Evolutionary conservation across 148 eudicot genomes (phyloP), one percentile per base, ranked within the genome.

Genomic region (Oxyria digyna): DNA sequence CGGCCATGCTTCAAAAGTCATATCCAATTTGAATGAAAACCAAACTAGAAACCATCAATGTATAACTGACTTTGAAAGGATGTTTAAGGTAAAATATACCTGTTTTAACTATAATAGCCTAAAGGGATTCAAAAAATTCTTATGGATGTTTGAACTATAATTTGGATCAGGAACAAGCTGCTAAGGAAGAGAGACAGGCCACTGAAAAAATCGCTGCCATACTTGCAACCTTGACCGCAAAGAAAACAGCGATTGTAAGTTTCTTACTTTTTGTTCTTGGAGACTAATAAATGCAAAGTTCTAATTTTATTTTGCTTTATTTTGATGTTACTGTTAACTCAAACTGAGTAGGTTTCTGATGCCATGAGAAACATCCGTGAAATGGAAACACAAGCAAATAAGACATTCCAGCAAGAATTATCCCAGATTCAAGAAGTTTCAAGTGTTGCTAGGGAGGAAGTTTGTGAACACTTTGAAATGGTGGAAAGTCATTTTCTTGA

Each of bases 131-230:
- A 26, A n/a, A 5, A 14, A 35, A 11, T n/a, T 9, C 10, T 14
- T 32, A 49, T 21, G 43, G 33, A 40, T 31, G 38, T 40, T 42
- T 72, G 67, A 79, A 35, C 32, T 63, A 26, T 62, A 73, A 9
- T 26, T 31, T 67, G 48, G 27, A 63, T 68, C 78, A 91, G 96
- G 97, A 91, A 65, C 87, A 84, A 73, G 82, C 97, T 64, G 81
- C 76, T 12, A 80, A 73, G 74, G 91, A 91, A 55, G 93, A 91
- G 74, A 77, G 82, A 76, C 75, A 77, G 78, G 93, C 97, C 20
- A 73, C 81, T 76, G 89, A 89, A 68, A 81, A 84, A 71, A 87
- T 89, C 67, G 74, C 85, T 43, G 75, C 77, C 43, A 88, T 87
- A 67, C 76, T 92, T 62, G 80, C 84, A 8, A 72, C 77, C 63